These are phyloP conservation scores for Fusarium longipes DNA, from an alignment of 2,329 filamentous ascomycete species.

Conservation along the genomic window DNA sequence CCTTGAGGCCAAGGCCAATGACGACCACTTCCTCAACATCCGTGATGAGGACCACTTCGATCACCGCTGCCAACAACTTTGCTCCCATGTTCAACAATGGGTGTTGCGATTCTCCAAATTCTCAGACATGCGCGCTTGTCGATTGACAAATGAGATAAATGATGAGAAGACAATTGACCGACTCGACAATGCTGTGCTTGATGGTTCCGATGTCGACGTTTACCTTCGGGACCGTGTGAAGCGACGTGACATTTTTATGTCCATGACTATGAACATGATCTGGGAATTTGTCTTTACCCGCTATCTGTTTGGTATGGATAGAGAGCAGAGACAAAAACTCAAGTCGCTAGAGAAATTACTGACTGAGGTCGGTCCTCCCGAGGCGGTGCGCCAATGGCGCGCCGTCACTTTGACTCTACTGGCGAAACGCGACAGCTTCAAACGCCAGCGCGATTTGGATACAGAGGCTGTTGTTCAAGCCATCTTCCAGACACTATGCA, in stretches of 20 bases:
- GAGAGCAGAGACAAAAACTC: conserved; percentile 96
- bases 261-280: conserved; percentile 98
- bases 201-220: conserved; percentile 90
- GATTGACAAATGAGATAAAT: conserved; percentile 82
- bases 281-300: conserved; percentile 99
- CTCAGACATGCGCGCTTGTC: conserved; percentile 90
- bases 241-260: conserved; percentile 96
- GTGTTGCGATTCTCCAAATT: conserved; percentile 98
- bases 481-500: conserved; percentile 82
- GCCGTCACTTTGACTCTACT: conserved; percentile 93
- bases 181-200: conserved; percentile 92
- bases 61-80: conserved; percentile 91
- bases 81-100: conserved; percentile 97
- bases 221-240: conserved; percentile 89
- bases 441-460: conserved; percentile 84
- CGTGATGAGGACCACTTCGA: conserved; percentile 97
- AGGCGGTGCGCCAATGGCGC: conserved; percentile 97
- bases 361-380: conserved; percentile 83
- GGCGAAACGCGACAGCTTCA: conserved; percentile 82
- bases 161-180: conserved; percentile 95
- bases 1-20: conserved; percentile 67
- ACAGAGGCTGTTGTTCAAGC: conserved; percentile 94
- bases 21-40: conserved; percentile 79
- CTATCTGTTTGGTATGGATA: conserved; percentile 98
- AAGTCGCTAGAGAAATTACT: conserved; percentile 95